Evolutionary conservation across 31 red algal genomes (phyloP).

Genomic region (Asparagopsis taxiformis): DNA sequence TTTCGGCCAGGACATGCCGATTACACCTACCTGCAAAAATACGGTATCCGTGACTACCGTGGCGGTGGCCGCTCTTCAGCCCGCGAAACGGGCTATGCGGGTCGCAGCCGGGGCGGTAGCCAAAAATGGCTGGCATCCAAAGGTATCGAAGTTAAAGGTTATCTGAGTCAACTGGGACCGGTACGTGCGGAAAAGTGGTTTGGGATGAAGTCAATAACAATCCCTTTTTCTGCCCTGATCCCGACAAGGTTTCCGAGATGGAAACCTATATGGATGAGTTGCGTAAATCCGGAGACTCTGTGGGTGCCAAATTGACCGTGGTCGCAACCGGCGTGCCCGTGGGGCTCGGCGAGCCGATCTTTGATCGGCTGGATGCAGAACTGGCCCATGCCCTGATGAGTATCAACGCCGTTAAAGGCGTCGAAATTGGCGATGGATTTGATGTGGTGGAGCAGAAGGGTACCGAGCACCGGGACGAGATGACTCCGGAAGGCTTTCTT

Average conservation of each 20-base stretch:
- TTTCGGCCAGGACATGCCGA: slow-evolving; percentile 24
- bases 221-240: slow-evolving; percentile 9
- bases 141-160: neutral
- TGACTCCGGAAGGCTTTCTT: slow-evolving; percentile 4
- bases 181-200: neutral
- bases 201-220: neutral
- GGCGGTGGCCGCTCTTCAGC: slow-evolving; percentile 16
- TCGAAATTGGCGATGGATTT: slow-evolving; percentile 30
- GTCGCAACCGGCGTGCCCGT: slow-evolving; percentile 9
- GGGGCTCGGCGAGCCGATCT: slow-evolving; percentile 28
- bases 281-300: slow-evolving; percentile 13
- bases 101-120: slow-evolving; percentile 31
- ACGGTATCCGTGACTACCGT: slow-evolving; percentile 2
- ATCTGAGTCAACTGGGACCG: too few relatives aligned
- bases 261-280: slow-evolving; percentile 1
- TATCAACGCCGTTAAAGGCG: slow-evolving; percentile 15
- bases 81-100: slow-evolving; percentile 23
- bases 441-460: slow-evolving; percentile 2
- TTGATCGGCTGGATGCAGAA: slow-evolving; percentile 24
- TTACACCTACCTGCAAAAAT: slow-evolving; percentile 33
- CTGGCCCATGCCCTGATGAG: slow-evolving; percentile 25
- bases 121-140: neutral
- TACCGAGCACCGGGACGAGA: slow-evolving; percentile 4
- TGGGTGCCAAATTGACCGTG: slow-evolving; percentile 1
- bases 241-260: slow-evolving; percentile 3